Base-by-base conservation (phyloP, 2,329 filamentous ascomycete genomes). In the Metarhizium guizhouense region DNA sequence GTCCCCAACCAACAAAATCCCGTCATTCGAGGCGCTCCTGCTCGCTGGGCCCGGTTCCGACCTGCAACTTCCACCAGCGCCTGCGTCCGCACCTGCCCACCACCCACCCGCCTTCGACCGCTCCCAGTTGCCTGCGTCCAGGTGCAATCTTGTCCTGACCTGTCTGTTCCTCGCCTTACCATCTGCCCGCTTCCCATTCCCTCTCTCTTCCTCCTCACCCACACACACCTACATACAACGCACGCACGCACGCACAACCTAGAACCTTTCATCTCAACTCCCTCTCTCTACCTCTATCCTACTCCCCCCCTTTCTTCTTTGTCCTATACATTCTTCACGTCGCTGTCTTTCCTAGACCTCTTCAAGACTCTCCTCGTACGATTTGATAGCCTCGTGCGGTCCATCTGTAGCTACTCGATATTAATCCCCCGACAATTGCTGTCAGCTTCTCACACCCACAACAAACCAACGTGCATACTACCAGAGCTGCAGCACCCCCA, bases 1-100 rank as follows among this genome's bases (percentile, higher is more conserved):
- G 54, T 36, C 60, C 63, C 61, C 65, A 64, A 64, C 67, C 66
- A 67, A 68, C 66, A 64, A 64, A 64, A 57, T 63, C 59, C 64
- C 62, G 63, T 60, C 57, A 62, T 55, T 47, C 25, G 48, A 43
- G 47, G 51, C 29, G 43, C 51, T 32, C 48, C 34, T 48, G 45
- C 42, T 16, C 11, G 49, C 42, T 20, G 49, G 32, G 7, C 54
- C 54, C 50, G 42, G 20, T 30, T 47, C 54, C 49, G 49, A 48
- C 47, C 47, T 48, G 64, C 65, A 62, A 64, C 60, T 14, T 40
- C 36, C 29, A 25, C 38, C 40, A 51, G 48, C 42, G 45, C 20
- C 51, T 45, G 45, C 61, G 64, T 34, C 32, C 10, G 32, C 32
- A 11, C n/a, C 48, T 47, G 36, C 51, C 53, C 49, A 53, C 50